These are phyloP conservation scores for Adiantum capillusveneris DNA, from an alignment of 75 land plant species.

Conservation along the genomic window DNA sequence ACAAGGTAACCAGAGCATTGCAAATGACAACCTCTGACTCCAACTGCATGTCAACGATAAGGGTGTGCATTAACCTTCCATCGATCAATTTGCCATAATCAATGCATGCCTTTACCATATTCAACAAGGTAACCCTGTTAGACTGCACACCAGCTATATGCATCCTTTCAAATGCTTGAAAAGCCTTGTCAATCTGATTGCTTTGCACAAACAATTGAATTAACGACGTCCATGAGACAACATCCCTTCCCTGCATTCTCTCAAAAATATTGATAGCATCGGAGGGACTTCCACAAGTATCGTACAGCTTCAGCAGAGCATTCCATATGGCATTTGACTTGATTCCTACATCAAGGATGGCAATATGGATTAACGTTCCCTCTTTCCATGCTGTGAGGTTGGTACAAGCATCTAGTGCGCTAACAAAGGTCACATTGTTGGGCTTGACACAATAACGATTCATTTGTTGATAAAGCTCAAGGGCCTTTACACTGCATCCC, in stretches of 20 bases:
- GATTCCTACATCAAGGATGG: neutral
- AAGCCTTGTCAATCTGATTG: neutral
- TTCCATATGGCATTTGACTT: neutral
- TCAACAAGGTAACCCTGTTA: neutral
- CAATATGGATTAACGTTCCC: neutral
- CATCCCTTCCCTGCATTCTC: neutral
- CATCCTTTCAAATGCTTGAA: slow-evolving; percentile 1
- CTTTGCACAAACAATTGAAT: neutral
- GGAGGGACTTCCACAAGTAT: slow-evolving; percentile 4
- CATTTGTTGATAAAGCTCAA: slow-evolving; percentile 1
- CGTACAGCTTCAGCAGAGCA: slow-evolving; percentile 4
- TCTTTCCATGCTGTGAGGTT: neutral
- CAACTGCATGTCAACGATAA: too few species aligned
- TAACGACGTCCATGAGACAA: slow-evolving; percentile 5
- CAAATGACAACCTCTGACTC: neutral
- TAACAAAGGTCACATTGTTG: neutral
- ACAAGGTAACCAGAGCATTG: neutral
- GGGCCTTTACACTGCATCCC: neutral
- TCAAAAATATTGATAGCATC: slow-evolving; percentile 7
- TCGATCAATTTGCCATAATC: neutral
- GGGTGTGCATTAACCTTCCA: neutral
- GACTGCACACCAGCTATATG: neutral
- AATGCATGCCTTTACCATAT: slow-evolving; percentile 4
- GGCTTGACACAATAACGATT: neutral
- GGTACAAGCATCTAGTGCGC: neutral